A percentile compares a stretch with the other conserved stretches of the same genome.
Evolutionary conservation across 2,329 filamentous ascomycete species (phyloP).

Genomic region (Bipolaris cookei): DNA sequence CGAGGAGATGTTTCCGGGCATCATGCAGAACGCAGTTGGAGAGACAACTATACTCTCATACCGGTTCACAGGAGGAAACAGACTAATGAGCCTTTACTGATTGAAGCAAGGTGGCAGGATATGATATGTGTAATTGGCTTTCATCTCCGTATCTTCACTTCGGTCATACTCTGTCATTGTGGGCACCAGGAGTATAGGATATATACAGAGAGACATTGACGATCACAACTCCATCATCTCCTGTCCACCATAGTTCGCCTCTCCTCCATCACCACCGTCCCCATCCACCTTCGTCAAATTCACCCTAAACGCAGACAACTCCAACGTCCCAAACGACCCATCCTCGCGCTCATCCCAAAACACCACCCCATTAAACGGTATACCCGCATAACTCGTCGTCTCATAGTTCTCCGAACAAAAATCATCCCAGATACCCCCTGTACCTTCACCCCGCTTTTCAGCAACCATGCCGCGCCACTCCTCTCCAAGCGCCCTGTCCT

Average conservation of each 20-base stretch:
- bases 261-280: not conserved
- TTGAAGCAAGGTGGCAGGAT: too few relatives aligned
- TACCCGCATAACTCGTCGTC: slow-evolving; percentile 38
- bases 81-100: too few relatives aligned
- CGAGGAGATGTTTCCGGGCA: too few relatives aligned
- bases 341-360: slow-evolving; percentile 43
- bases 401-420: slow-evolving; percentile 48
- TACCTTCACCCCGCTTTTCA: slow-evolving; percentile 19
- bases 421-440: slow-evolving; percentile 50
- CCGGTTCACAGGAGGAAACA: too few relatives aligned
- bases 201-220: too few relatives aligned
- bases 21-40: too few relatives aligned
- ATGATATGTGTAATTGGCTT: too few relatives aligned
- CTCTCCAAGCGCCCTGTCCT: slow-evolving; percentile 39
- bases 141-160: too few relatives aligned
- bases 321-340: slow-evolving; percentile 29
- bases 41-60: too few relatives aligned
- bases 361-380: slow-evolving; percentile 44
- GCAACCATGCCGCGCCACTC: slow-evolving; percentile 41
- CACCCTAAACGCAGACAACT: slow-evolving; percentile 44
- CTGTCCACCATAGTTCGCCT: not conserved
- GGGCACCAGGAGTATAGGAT: too few relatives aligned
- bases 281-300: slow-evolving; percentile 26
- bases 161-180: too few relatives aligned
- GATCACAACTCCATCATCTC: slow-evolving; percentile 17